Conservation (phyloP, 208 protist species). For the Crithidia acanthocephali region DNA sequence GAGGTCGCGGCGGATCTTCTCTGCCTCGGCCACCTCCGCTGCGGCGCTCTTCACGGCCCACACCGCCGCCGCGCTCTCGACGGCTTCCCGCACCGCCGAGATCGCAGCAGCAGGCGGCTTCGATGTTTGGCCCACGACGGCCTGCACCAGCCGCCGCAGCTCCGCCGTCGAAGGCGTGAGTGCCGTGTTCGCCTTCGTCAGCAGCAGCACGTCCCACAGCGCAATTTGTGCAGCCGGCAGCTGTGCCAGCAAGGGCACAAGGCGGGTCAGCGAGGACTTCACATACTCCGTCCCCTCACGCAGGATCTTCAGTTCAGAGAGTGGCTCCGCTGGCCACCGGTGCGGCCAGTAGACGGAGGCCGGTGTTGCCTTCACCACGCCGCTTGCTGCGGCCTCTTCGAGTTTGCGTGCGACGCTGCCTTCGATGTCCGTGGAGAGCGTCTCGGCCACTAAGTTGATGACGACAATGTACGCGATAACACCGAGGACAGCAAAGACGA, state of each 20-base stretch:
- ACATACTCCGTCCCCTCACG: constrained; percentile 28
- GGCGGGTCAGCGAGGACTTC: neutral
- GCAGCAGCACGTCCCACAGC: constrained; percentile 24
- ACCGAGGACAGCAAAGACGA: constrained; percentile 34
- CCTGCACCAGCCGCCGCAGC: constrained; percentile 12
- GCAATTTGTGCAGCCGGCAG: constrained; percentile 20
- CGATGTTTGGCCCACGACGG: neutral
- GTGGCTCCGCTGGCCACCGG: constrained; percentile 20
- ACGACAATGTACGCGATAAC: constrained; percentile 35
- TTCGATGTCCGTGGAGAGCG: constrained; percentile 18
- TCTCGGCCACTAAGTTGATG: constrained; percentile 28
- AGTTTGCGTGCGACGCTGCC: neutral
- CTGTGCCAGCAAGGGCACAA: constrained; percentile 14
- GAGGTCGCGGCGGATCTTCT: constrained; percentile 2
- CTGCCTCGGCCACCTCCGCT: constrained; percentile 14
- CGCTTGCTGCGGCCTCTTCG: neutral
- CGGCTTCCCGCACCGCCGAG: constrained; percentile 24
- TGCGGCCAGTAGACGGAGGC: constrained; percentile 21
- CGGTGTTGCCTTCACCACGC: neutral
- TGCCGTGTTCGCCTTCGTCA: constrained; percentile 2
- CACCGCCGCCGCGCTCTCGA: constrained; percentile 27
- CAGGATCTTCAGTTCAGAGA: constrained; percentile 24
- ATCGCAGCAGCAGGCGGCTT: neutral
- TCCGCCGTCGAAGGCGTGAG: neutral
- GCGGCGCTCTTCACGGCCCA: constrained; percentile 22